Conservation (phyloP, 305 asterid species). For the Solanum hybrid region DNA sequence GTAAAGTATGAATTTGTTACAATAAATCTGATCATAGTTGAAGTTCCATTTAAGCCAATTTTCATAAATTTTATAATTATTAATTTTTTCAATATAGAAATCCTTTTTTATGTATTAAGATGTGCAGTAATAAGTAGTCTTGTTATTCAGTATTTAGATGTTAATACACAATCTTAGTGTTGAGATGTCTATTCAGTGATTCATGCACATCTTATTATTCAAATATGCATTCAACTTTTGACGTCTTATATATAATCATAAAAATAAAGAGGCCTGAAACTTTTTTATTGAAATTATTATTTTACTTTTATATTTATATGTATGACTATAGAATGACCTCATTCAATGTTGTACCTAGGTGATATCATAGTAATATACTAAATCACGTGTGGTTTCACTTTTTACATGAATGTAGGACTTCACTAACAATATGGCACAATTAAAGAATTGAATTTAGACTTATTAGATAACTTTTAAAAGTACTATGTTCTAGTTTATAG, state of each 20-base stretch:
- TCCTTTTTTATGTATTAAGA: too few relatives aligned
- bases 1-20: too few relatives aligned
- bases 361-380: background rate
- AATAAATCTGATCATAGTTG: background rate
- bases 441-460: background rate
- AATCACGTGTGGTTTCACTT: background rate
- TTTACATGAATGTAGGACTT: background rate
- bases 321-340: background rate
- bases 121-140: background rate
- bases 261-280: background rate
- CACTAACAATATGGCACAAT: background rate
- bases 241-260: background rate
- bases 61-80: background rate
- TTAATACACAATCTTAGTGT: background rate
- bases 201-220: background rate
- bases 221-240: background rate
- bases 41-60: background rate
- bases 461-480: background rate
- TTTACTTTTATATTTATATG: background rate
- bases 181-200: background rate
- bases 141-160: too few relatives aligned
- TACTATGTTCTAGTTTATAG: background rate
- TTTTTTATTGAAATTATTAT: too few relatives aligned
- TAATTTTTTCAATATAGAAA: background rate
- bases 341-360: background rate